Evolutionary conservation across 306 rosid species (phyloP).

Genomic region (Quercus berberidifolia): DNA sequence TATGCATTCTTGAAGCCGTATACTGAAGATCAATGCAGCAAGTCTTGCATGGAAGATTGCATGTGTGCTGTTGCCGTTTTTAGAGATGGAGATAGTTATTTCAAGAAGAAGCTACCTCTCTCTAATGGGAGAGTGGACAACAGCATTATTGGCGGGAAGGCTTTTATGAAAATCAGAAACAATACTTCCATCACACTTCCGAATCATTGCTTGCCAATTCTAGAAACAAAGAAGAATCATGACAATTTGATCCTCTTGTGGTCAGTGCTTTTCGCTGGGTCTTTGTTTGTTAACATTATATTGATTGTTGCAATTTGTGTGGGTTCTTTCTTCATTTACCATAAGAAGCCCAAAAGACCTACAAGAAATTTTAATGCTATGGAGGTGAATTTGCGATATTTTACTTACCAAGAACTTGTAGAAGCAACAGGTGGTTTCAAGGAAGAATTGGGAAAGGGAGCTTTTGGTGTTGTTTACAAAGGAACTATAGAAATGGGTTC

Average conservation of each 20-base stretch:
- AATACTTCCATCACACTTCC: not conserved
- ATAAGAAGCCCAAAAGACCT: not conserved
- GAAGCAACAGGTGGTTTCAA: not conserved
- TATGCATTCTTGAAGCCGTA: constrained; percentile 14
- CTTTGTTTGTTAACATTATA: no score
- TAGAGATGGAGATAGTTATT: not conserved
- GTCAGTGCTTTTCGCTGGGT: no score
- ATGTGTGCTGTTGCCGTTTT: no score
- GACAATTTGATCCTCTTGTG: no score
- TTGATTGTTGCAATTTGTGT: not conserved
- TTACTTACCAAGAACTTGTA: no score
- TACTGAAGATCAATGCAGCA: not conserved
- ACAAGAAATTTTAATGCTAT: not conserved
- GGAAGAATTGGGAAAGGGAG: no score
- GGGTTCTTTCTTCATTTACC: not conserved
- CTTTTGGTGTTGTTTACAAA: no score
- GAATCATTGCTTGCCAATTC: not conserved
- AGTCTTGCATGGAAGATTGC: no score
- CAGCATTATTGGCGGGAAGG: not conserved
- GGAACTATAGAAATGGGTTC: no score
- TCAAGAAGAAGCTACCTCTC: constrained; percentile 36
- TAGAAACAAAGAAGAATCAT: not conserved
- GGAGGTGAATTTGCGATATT: not conserved
- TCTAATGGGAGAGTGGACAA: constrained; percentile 11
- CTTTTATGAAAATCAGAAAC: constrained; percentile 30